Conservation (phyloP, 257 asterid genomes). For the Salvia splendens region DNA sequence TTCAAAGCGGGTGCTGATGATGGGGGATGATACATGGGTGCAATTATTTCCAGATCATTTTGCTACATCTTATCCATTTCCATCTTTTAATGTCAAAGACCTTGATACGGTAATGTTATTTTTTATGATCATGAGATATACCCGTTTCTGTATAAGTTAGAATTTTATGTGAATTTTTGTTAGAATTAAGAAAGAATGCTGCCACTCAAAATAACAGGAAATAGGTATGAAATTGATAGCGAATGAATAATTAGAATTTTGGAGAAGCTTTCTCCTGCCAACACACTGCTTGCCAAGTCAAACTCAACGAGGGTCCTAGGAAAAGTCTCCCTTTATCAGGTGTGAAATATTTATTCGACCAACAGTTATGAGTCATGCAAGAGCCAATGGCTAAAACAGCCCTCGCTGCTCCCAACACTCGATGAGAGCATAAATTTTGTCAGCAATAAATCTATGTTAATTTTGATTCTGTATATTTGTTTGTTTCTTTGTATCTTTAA, state of each 20-base stretch:
- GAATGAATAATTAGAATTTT: not conserved
- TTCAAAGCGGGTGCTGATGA: constrained; percentile 82
- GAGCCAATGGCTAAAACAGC: not conserved
- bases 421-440: not conserved
- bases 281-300: not conserved
- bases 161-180: constrained; percentile 9
- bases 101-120: constrained; percentile 65
- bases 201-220: not conserved
- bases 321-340: not conserved
- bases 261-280: not conserved
- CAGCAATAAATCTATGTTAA: not conserved
- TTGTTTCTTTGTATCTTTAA: constrained; percentile 1
- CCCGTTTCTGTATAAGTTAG: constrained; percentile 14
- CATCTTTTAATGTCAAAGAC: constrained; percentile 96
- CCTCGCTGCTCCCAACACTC: not conserved
- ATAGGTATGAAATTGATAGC: not conserved
- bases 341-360: not conserved
- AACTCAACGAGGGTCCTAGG: not conserved
- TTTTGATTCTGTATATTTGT: constrained; percentile 1
- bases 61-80: constrained; percentile 69
- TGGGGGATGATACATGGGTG: constrained; percentile 99
- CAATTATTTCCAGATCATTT: constrained; percentile 92
- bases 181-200: not conserved
- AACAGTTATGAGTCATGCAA: not conserved
- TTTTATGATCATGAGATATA: constrained; percentile 15